Base-by-base conservation (phyloP, 768 basidiomycete genomes). In the Psilocybe tampanensis region DNA sequence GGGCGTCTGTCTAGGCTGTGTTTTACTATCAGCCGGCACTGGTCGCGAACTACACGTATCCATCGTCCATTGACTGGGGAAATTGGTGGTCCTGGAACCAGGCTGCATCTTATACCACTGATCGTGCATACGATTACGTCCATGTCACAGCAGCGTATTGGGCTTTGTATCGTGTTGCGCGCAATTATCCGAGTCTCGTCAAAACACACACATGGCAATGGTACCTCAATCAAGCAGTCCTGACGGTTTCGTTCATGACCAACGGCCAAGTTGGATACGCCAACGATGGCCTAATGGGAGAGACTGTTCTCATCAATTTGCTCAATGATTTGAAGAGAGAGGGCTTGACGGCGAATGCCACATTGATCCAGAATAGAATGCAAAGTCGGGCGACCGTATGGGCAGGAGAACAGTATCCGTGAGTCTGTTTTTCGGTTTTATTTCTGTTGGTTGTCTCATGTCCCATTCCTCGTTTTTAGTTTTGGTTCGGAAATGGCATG, bases 401-500 rank as follows among this genome's bases (percentile, higher is more conserved):
- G 83, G 74, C 80, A 7, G 71, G 72, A 18, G 70, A 81, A 61
- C 74, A 78, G 18, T 85, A 74, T 64, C 82, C 82, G 82, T 84
- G 58, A 65, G 81, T 62, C 8, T 22, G 9, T n/a, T 29, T 17
- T 32, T 39, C n/a, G 12, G 33, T 36, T 29, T 57, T 18, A 43
- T 52, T 42, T 29, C 17, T 21, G 19, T 11, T n/a, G 7, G 17
- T 18, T 47, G 42, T 17, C 47, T 44, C 34, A n/a, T 44, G 9
- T 21, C 22, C 55, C 29, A 22, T 44, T 47, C 21, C n/a, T n/a
- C n/a, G n/a, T n/a, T n/a, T n/a, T n/a, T 55, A 83, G 81, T 41
- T 83, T 83, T 58, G 83, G 83, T 6, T 83, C 82, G 3, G 83
- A 85, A 64, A 82, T 83, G 81, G 82, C 82, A 9, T 83, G 82